These are phyloP conservation scores for Paramecium sexaurelia DNA, from an alignment of 73 alveolate genomes.

Conservation along the genomic window DNA sequence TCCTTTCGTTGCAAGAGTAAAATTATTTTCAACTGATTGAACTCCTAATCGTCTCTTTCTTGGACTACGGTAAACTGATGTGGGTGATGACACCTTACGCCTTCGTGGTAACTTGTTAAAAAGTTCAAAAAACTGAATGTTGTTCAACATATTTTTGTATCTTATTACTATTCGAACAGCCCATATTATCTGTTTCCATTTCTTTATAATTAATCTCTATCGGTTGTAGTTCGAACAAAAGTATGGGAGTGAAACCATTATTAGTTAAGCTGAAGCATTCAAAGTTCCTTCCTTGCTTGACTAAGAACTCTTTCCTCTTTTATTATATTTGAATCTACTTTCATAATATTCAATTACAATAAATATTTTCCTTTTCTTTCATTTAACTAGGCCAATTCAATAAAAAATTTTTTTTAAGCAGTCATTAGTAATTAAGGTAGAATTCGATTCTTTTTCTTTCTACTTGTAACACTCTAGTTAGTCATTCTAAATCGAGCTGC, in stretches of 20 bases:
- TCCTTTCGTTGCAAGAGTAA: not conserved
- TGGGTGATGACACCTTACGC: not conserved
- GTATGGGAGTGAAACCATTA: not conserved
- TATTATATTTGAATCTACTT: not conserved
- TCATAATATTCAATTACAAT: not conserved
- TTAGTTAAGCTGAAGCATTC: not conserved
- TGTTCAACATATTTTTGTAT: not conserved
- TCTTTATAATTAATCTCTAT: not conserved
- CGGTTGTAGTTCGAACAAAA: not conserved
- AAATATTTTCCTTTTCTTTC: not conserved
- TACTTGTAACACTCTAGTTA: not conserved
- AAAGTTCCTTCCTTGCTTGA: not conserved
- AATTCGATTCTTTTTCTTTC: not conserved
- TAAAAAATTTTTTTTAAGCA: not conserved
- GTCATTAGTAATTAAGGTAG: not conserved
- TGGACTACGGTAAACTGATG: not conserved
- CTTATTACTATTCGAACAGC: not conserved
- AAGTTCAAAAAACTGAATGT: not conserved
- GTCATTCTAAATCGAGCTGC: not conserved
- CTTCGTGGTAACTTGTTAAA: not conserved
- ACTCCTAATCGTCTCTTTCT: not conserved
- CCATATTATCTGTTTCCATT: not conserved
- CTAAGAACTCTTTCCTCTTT: constrained; percentile 24
- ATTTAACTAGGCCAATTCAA: not conserved
- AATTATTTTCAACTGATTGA: not conserved